Evolutionary conservation across 345 rosid species (phyloP).

Genomic region (Eucalyptus microcorys): DNA sequence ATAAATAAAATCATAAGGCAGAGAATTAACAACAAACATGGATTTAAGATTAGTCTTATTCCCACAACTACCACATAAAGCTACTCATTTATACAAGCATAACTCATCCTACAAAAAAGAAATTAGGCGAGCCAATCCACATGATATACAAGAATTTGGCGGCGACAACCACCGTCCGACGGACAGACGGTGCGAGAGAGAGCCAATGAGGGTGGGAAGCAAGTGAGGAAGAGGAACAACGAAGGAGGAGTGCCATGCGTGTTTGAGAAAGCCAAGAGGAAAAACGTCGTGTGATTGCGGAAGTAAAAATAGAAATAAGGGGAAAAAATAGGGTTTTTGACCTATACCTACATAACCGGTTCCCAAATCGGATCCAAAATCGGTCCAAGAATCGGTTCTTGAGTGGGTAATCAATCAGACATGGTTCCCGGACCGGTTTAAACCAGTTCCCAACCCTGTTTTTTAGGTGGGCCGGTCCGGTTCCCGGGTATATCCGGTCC

Average conservation of each 20-base stretch:
- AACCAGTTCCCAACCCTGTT: too few relatives aligned
- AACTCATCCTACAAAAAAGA: too few relatives aligned
- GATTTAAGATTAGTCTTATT: accelerated
- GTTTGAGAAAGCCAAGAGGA: accelerated
- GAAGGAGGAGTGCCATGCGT: accelerated
- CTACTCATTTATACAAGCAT: too few relatives aligned
- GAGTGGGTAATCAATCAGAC: accelerated
- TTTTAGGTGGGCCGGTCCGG: accelerated
- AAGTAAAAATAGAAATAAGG: too few relatives aligned
- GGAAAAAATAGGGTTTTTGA: accelerated
- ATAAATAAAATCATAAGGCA: too few relatives aligned
- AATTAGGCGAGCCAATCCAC: accelerated
- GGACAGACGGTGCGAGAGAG: accelerated
- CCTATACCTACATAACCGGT: accelerated
- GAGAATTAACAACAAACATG: accelerated
- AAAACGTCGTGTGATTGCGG: accelerated
- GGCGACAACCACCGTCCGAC: accelerated
- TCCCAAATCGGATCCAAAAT: too few relatives aligned
- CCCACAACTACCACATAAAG: too few relatives aligned
- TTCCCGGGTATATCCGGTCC: accelerated
- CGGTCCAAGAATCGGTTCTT: accelerated
- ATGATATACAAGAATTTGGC: accelerated
- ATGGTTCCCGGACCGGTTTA: accelerated
- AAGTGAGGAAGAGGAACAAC: too few relatives aligned
- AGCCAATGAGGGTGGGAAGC: too few relatives aligned